Percentiles rank a stretch among this genome's conserved stretches.
These are phyloP conservation scores for Rheum nobile DNA, from an alignment of 148 eudicot species.

Conservation along the genomic window DNA sequence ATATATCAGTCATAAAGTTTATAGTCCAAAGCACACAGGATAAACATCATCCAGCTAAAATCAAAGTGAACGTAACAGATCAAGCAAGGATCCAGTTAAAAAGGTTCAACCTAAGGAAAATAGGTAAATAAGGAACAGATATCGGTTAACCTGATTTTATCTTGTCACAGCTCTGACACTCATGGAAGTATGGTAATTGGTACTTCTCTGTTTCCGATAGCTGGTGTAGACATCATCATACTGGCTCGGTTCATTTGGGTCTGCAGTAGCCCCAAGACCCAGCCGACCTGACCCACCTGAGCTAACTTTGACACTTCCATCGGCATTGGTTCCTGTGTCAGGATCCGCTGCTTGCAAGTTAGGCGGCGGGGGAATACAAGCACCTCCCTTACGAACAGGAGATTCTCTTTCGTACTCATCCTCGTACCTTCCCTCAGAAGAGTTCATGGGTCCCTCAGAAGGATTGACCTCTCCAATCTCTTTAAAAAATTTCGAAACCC, in stretches of 20 bases:
- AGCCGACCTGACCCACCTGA: slow-evolving; percentile 63
- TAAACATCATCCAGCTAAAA: neutral
- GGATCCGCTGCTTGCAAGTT: slow-evolving; percentile 51
- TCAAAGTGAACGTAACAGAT: neutral
- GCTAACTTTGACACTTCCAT: slow-evolving; percentile 47
- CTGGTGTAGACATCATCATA: slow-evolving; percentile 91
- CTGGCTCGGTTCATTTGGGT: slow-evolving; percentile 70
- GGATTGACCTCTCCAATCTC: slow-evolving; percentile 96
- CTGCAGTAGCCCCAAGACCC: slow-evolving; percentile 79
- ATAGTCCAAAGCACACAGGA: neutral
- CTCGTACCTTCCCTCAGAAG: slow-evolving; percentile 45
- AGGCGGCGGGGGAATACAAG: slow-evolving; percentile 90
- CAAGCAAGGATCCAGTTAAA: neutral
- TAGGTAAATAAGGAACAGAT: neutral
- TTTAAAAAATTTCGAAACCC: slow-evolving; percentile 79
- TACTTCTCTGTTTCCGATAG: slow-evolving; percentile 82
- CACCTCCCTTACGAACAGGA: slow-evolving; percentile 84
- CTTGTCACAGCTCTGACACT: slow-evolving; percentile 64
- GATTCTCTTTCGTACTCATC: slow-evolving; percentile 64
- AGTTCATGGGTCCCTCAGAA: slow-evolving; percentile 72
- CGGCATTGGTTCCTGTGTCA: slow-evolving; percentile 40
- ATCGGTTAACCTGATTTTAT: slow-evolving; percentile 7
- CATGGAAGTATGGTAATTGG: slow-evolving; percentile 73
- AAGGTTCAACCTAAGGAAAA: neutral
- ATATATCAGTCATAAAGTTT: neutral